Evolutionary conservation across 1,139 yeast genomes (phyloP), one percentile per base, ranked within the genome.

Genomic region (Pichia sp.): DNA sequence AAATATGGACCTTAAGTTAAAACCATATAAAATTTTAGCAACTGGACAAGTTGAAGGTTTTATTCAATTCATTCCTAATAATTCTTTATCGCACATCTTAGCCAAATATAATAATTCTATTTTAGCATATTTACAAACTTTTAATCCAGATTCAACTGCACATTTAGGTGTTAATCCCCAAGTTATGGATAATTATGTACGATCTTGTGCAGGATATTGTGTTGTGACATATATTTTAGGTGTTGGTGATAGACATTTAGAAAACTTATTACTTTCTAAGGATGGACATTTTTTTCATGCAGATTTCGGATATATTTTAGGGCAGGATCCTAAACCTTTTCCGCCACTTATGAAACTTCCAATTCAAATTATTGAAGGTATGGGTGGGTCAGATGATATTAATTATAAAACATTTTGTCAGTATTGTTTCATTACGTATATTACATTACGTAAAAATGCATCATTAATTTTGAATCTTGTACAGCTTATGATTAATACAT

Each of bases 291-390:
- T 89, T 60, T 87, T 94, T 78, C 97, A 89, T 65, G 97, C 96
- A 2, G 99, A 94, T 65, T 94, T 87, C 64, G 99, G 99, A 0
- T 94, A 92, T 60, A 90, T 94, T 41, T 68, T 94, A 43, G 98
- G 99, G 1, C 81, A 92, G 44, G 98, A 94, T 61, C 99, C 98
- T 2, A 94, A 94, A 60, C 97, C 97, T 9, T 94, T 94, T 65
- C 97, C 99, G 8, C 99, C 98, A 1, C 72, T 92, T 66, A 92
- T 94, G 97, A 94, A 94, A 60, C 69, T 94, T 33, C 98, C 98
- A 0, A 92, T 94, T 40, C 98, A 94, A 64, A 86, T 94, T 24
- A 86, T 94, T 38, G 98, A 92, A 53, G 98, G 97, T 0, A 92
- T 94, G 92, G 98, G 98, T 2, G 98, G 97, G 1, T 75, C 87